Percentiles rank a stretch among this genome's conserved stretches.
These are phyloP conservation scores for Austroboletus niveus DNA, from an alignment of 1,284 basidiomycete species.

Conservation along the genomic window DNA sequence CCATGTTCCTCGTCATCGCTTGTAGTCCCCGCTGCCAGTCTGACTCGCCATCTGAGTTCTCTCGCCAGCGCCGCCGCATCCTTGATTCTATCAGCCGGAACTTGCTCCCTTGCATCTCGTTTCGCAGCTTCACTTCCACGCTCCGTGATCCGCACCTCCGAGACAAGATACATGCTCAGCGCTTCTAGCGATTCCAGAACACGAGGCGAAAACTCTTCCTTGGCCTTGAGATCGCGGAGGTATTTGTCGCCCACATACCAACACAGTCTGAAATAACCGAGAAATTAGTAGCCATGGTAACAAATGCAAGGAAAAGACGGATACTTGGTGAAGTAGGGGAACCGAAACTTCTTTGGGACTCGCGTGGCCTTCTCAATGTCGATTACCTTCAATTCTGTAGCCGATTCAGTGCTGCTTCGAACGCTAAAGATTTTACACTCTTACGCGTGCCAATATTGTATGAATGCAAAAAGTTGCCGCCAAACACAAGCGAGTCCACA, in stretches of 20 bases:
- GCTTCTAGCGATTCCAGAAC: conserved; percentile 70
- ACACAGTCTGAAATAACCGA: conserved; percentile 57
- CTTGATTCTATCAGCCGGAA: conserved; percentile 77
- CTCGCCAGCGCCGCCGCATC: conserved; percentile 76
- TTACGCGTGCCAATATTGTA: conserved; percentile 73
- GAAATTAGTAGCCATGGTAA: conserved; percentile 2
- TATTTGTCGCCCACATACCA: conserved; percentile 89
- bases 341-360: conserved; percentile 94
- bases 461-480: conserved; percentile 95
- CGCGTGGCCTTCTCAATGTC: conserved; percentile 92
- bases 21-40: conserved; percentile 58
- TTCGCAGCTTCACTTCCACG: conserved; percentile 58
- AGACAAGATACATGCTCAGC: conserved; percentile 77
- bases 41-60: conserved; percentile 79
- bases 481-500: conserved; percentile 89
- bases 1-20: conserved; percentile 65
- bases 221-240: conserved; percentile 65
- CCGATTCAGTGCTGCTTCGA: conserved; percentile 2
- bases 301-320: conserved; percentile 17
- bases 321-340: conserved; percentile 82
- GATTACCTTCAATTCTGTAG: conserved; percentile 77
- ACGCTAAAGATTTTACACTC: conserved; percentile 24
- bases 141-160: conserved; percentile 71
- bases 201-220: conserved; percentile 58
- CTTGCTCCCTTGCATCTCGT: conserved; percentile 74